Evolutionary conservation across 768 basidiomycete genomes (phyloP).

Genomic region (Gloeophyllum trabeum): DNA sequence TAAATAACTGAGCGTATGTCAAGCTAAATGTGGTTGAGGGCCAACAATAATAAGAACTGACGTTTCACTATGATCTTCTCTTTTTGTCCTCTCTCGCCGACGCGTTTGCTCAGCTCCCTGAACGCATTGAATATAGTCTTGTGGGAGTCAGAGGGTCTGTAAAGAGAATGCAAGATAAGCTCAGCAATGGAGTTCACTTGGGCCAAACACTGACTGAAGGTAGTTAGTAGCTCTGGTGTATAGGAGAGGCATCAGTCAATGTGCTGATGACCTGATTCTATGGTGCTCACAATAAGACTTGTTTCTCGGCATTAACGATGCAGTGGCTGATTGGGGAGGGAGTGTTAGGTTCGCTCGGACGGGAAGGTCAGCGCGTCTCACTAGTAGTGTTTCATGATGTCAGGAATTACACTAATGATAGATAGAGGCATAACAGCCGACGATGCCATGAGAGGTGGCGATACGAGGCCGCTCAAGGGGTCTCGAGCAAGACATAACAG

Average conservation of each 20-base stretch:
- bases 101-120: constrained; percentile 36
- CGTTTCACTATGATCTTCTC: constrained; percentile 43
- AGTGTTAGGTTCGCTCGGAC: constrained; percentile 43
- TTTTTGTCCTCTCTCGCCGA: constrained; percentile 27
- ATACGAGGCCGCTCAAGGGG: constrained; percentile 43
- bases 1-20: constrained; percentile 31
- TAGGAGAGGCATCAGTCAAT: no score
- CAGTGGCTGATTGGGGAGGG: neutral
- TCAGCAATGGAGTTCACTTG: neutral
- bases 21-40: no score
- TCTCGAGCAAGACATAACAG: constrained; percentile 43
- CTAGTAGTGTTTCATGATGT: constrained; percentile 63
- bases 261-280: constrained; percentile 2
- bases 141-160: constrained; percentile 19
- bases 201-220: neutral
- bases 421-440: constrained; percentile 52
- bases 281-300: constrained; percentile 22
- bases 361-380: constrained; percentile 50
- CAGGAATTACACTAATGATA: constrained; percentile 33
- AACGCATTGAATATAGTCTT: constrained; percentile 29
- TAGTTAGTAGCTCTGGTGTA: neutral
- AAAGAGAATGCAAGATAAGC: neutral
- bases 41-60: neutral
- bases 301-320: neutral
- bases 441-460: constrained; percentile 51